Base-by-base conservation (phyloP, 768 basidiomycete genomes). In the Kwoniella heveanensis region DNA sequence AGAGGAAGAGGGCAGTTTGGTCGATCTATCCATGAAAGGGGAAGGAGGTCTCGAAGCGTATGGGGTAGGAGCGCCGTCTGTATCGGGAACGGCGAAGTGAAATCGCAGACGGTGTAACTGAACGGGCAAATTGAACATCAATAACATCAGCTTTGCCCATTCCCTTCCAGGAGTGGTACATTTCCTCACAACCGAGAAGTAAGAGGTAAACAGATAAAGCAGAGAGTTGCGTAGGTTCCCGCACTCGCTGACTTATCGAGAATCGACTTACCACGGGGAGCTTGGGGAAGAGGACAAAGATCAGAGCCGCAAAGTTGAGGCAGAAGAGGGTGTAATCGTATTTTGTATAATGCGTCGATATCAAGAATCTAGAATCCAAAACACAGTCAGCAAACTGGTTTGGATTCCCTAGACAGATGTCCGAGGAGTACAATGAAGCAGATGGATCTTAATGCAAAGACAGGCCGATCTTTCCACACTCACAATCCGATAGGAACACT, bases 341-440 rank as follows among this genome's bases (percentile, higher is more conserved):
- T 72, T 91, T 88, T 19, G 94, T 97, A 84, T 97, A 99, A 79
- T 99, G 96, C 0, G 96, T 99, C 19, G 96, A 97, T 44, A 90
- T 88, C 26, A 99, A 85, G 83, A 99, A 99, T 30, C 95, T 97
- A 68, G 37, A 60, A 26, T 61, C 8, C 4, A 77, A 57, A 17
- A 44, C n/a, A n/a, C n/a, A n/a, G n/a, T n/a, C n/a, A n/a, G n/a
- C n/a, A n/a, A n/a, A n/a, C n/a, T n/a, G n/a, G n/a, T n/a, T n/a
- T n/a, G n/a, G n/a, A n/a, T n/a, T n/a, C n/a, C n/a, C n/a, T n/a
- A n/a, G n/a, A n/a, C n/a, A n/a, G n/a, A n/a, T n/a, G n/a, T n/a
- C n/a, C n/a, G n/a, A n/a, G n/a, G n/a, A n/a, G n/a, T n/a, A n/a
- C n/a, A n/a, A n/a, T n/a, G n/a, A n/a, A n/a, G n/a, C n/a, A n/a